These are phyloP conservation scores for Ophiostoma perfectum DNA, from an alignment of 2,329 filamentous ascomycete genomes.

Conservation along the genomic window DNA sequence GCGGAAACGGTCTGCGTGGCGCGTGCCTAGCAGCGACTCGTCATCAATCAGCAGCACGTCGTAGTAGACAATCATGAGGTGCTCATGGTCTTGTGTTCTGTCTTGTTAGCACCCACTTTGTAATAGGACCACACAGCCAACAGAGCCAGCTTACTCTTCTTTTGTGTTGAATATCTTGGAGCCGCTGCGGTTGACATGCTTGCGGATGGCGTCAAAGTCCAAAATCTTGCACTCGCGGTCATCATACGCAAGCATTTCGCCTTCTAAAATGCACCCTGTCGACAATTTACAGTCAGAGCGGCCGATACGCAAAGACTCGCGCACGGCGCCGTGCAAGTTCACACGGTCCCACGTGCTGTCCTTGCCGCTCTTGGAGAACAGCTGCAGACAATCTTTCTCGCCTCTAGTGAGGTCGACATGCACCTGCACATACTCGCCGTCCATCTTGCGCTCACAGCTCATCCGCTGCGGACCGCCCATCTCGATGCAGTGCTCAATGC, in stretches of 20 bases:
- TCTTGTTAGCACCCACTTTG: background rate
- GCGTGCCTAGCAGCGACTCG: constrained; percentile 45
- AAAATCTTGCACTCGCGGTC: constrained; percentile 58
- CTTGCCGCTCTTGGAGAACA: constrained; percentile 90
- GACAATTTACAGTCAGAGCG: constrained; percentile 53
- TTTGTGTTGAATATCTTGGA: constrained; percentile 28
- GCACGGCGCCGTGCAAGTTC: constrained; percentile 58
- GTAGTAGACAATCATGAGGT: constrained; percentile 59
- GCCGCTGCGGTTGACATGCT: constrained; percentile 70
- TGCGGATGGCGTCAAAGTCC: constrained; percentile 76
- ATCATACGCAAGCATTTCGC: constrained; percentile 75
- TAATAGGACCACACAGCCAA: too few relatives aligned
- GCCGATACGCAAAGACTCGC: constrained; percentile 59
- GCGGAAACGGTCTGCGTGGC: constrained; percentile 55
- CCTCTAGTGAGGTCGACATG: constrained; percentile 64
- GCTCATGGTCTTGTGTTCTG: constrained; percentile 37
- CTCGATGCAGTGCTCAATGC: constrained; percentile 67
- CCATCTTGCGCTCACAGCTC: constrained; percentile 76
- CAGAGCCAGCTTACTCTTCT: background rate
- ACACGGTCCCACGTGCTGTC: constrained; percentile 71
- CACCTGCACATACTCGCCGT: constrained; percentile 86
- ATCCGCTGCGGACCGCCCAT: constrained; percentile 54
- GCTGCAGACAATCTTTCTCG: constrained; percentile 54
- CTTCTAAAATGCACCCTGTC: constrained; percentile 70
- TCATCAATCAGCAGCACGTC: constrained; percentile 52